Percentiles rank a stretch among this genome's conserved stretches.
These are phyloP conservation scores for Aspergillus hancockii DNA, from an alignment of 495 filamentous ascomycete species.

Conservation along the genomic window DNA sequence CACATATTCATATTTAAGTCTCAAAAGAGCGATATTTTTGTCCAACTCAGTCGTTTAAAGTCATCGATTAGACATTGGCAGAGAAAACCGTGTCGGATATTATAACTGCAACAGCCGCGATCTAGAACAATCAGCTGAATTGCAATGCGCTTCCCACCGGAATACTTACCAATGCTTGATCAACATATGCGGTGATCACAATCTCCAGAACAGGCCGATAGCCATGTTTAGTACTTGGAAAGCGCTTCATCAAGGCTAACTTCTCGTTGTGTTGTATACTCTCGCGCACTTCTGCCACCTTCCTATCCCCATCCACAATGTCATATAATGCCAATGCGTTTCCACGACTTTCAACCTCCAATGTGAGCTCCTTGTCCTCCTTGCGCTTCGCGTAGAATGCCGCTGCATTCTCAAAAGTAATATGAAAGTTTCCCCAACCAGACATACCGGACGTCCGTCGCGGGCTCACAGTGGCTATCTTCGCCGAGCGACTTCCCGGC, in stretches of 20 bases:
- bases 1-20: not conserved
- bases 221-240: constrained; percentile 4
- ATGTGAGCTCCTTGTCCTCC: constrained; percentile 24
- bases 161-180: constrained; percentile 26
- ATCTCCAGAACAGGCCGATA: constrained; percentile 26
- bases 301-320: constrained; percentile 30
- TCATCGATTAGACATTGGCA: not conserved
- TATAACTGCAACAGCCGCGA: constrained; percentile 17
- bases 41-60: not conserved
- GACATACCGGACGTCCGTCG: constrained; percentile 16
- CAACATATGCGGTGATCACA: constrained; percentile 24
- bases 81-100: constrained; percentile 16
- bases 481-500: constrained; percentile 22
- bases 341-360: constrained; percentile 21
- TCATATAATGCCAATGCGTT: constrained; percentile 24
- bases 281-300: constrained; percentile 28
- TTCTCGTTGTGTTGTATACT: constrained; percentile 29
- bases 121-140: constrained; percentile 5
- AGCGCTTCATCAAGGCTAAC: constrained; percentile 17
- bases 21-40: not conserved
- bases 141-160: not conserved
- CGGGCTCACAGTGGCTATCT: constrained; percentile 18
- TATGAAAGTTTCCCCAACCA: constrained; percentile 21
- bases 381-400: constrained; percentile 18
- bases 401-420: constrained; percentile 29